Percentiles rank a stretch among this genome's conserved stretches.
Evolutionary conservation across 768 basidiomycete genomes (phyloP).

Genomic region (Suillus brevipes): DNA sequence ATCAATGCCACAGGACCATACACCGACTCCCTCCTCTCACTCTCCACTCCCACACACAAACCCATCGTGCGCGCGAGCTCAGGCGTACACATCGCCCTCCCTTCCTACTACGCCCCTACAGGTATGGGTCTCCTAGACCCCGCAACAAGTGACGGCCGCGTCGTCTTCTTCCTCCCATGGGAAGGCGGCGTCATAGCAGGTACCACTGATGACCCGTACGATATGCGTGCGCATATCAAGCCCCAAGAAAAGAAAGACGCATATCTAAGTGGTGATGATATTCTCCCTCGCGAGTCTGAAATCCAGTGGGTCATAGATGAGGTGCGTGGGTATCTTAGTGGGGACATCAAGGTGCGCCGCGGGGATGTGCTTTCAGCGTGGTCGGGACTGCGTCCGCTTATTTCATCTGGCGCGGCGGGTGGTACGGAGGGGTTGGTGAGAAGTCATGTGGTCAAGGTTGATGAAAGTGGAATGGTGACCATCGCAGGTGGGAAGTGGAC

Average conservation of each 20-base stretch:
- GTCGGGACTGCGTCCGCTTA: conserved; percentile 89
- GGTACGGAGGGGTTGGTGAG: conserved; percentile 87
- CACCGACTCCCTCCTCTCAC: conserved; percentile 77
- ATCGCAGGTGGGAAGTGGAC: conserved; percentile 99
- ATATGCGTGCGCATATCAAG: conserved; percentile 46
- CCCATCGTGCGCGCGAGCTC: conserved; percentile 92
- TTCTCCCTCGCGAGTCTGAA: conserved; percentile 87
- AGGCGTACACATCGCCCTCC: conserved; percentile 94
- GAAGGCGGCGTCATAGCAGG: conserved; percentile 97
- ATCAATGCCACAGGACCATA: conserved; percentile 98
- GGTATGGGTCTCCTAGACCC: conserved; percentile 96
- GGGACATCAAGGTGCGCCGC: conserved; percentile 91
- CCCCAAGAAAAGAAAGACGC: neutral
- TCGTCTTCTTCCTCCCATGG: conserved; percentile 99
- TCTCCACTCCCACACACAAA: conserved; percentile 75
- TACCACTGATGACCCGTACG: conserved; percentile 85
- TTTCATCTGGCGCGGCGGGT: conserved; percentile 79
- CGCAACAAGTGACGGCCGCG: conserved; percentile 91
- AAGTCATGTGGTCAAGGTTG: conserved; percentile 90
- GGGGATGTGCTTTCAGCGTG: conserved; percentile 96
- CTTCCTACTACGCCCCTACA: conserved; percentile 94
- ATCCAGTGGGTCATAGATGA: conserved; percentile 97
- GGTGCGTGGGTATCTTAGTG: conserved; percentile 82
- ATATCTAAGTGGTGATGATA: conserved; percentile 46
- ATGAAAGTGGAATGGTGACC: conserved; percentile 79